phyloP scores from a whole-genome alignment of 2,329 filamentous ascomycete species.

The Rutstroemia sp. region DNA sequence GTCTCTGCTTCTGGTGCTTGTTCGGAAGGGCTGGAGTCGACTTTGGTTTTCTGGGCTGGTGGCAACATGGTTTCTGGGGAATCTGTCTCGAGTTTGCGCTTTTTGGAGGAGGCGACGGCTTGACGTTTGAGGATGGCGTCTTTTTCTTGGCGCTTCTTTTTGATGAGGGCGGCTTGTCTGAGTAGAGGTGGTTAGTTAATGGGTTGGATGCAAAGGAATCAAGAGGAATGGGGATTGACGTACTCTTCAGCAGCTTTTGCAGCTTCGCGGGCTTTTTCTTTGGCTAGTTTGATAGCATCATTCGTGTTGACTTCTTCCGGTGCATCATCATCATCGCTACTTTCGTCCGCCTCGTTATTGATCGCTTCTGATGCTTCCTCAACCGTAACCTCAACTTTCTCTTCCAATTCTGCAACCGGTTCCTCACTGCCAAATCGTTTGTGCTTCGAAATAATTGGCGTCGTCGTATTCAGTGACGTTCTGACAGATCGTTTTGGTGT shows the following conservation, averaged over 20 bases:
- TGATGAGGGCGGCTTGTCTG: constrained; percentile 21
- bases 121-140: constrained; percentile 23
- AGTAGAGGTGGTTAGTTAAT: not conserved
- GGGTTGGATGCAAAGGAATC: constrained; percentile 5
- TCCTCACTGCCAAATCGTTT: constrained; percentile 23
- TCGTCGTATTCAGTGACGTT: not conserved
- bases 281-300: constrained; percentile 18
- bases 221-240: not conserved
- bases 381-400: not conserved
- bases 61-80: constrained; percentile 3
- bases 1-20: not conserved
- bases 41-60: constrained; percentile 4
- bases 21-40: not conserved
- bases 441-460: constrained; percentile 13
- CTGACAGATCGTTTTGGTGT: not conserved
- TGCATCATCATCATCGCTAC: constrained; percentile 26
- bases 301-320: constrained; percentile 25
- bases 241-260: constrained; percentile 25
- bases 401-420: constrained; percentile 7
- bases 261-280: constrained; percentile 18
- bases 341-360: constrained; percentile 11
- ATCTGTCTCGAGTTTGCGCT: constrained; percentile 16
- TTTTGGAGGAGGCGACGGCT: constrained; percentile 19
- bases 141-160: constrained; percentile 26
- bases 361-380: not conserved